Base-by-base conservation (phyloP, 305 asterid genomes). In the Rubia tinctorum region DNA sequence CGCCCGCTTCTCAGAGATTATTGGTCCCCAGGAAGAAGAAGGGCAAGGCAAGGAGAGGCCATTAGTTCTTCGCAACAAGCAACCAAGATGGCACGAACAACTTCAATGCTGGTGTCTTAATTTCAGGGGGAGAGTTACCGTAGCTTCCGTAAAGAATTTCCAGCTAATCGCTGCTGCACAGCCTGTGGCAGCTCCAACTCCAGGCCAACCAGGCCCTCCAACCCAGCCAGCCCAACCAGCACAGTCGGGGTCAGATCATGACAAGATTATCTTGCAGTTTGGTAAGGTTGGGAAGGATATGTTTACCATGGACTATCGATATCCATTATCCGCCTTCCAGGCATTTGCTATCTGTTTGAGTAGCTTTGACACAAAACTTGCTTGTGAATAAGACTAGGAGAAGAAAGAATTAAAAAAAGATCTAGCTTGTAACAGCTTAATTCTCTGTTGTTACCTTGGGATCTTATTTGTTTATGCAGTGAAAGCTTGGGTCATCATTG, bases 301-400 rank as follows among this genome's bases (percentile, higher is more conserved):
- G 77, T 81, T 81, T 73, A 81, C 84, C n/a, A 81, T 81, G 84
- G 84, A 81, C 74, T 81, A 81, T 68, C 82, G 75, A 27, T 81
- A 81, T 51, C 84, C 84, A 27, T 75, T 81, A 64, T 77, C 84
- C 60, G 82, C 84, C 37, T 81, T 81, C 68, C 84, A 81, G 75
- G 84, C 84, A 44, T 81, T 81, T 37, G 84, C 82, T n/a, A 81
- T 81, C 39, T 81, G 84, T 75, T 70, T 81, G 77, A 81, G 84
- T 72, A 81, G 84, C 81, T 81, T 81, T 59, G 84, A 81, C 65
- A 81, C 84, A 13, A 81, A 81, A 76, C 75, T 81, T 76, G 84
- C 84, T 39, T 81, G 84, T 81, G 84, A 81, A 77, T 81, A 34
- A 58, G 37, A 51, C 42, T 64, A 64, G 71, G 70, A 73, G 49